Conservation (phyloP, 2,329 filamentous ascomycete species). For the Waltergamsia citrina region DNA sequence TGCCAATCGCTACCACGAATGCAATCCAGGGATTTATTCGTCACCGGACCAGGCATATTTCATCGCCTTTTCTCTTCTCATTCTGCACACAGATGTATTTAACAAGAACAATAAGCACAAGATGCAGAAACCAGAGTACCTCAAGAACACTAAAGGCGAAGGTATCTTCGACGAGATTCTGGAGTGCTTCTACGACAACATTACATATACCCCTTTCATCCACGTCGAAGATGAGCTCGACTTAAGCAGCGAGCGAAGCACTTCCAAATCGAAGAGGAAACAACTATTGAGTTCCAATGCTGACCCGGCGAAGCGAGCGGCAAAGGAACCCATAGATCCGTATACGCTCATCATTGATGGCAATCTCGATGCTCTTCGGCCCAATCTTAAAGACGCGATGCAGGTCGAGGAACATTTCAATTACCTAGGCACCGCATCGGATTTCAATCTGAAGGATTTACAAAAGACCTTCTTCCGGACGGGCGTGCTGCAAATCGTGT, state of each 20-base stretch:
- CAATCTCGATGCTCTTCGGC: constrained; percentile 73
- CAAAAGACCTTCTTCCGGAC: constrained; percentile 88
- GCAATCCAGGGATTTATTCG: constrained; percentile 91
- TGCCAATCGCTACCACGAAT: constrained; percentile 94
- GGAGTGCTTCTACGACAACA: constrained; percentile 97
- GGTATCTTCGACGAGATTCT: constrained; percentile 90
- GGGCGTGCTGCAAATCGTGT: constrained; percentile 89
- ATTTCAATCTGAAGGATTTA: constrained; percentile 69
- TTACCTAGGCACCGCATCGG: constrained; percentile 69
- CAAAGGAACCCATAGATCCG: constrained; percentile 84
- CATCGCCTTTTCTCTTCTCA: constrained; percentile 91
- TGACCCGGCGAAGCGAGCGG: constrained; percentile 45
- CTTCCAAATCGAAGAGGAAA: constrained; percentile 63
- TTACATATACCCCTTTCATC: constrained; percentile 96
- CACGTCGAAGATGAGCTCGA: constrained; percentile 90
- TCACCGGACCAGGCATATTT: constrained; percentile 95
- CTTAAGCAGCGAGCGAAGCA: constrained; percentile 63
- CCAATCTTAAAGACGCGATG: constrained; percentile 86
- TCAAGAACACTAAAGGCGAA: constrained; percentile 89
- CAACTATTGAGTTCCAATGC: constrained; percentile 54
- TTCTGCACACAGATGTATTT: constrained; percentile 97
- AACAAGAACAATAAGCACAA: constrained; percentile 99
- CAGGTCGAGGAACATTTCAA: constrained; percentile 85
- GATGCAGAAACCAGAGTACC: constrained; percentile 92
- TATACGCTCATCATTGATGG: constrained; percentile 91